phyloP scores from a whole-genome alignment of 768 basidiomycete genomes.

The Tylopilus subfusipes region DNA sequence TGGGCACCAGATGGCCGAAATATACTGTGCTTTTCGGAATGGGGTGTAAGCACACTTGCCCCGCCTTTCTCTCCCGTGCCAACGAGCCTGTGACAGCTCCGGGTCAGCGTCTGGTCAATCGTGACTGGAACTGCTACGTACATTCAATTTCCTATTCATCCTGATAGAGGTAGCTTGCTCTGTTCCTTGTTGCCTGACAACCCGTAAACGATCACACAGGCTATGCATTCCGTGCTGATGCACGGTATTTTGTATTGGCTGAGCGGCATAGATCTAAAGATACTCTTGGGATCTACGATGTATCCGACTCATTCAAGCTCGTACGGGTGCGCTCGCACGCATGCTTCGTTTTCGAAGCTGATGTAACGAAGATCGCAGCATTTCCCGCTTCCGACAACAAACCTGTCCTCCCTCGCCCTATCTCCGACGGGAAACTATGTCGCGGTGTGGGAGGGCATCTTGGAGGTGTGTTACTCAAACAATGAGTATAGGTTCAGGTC shows the following conservation, averaged over 20 bases:
- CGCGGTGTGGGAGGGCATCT: conserved; percentile 78
- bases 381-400: conserved; percentile 74
- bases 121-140: conserved; percentile 70
- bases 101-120: conserved; percentile 85
- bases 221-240: conserved; percentile 75
- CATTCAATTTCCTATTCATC: conserved; percentile 82
- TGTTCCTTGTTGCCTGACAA: background rate
- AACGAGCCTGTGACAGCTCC: conserved; percentile 48
- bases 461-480: conserved; percentile 58
- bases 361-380: conserved; percentile 50
- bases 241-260: conserved; percentile 79
- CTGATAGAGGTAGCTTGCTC: conserved; percentile 58
- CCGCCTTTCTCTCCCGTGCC: background rate
- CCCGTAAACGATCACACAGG: conserved; percentile 39
- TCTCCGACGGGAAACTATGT: conserved; percentile 76
- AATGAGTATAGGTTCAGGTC: background rate
- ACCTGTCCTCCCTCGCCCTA: conserved; percentile 64
- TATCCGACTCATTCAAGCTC: conserved; percentile 62
- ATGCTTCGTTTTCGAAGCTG: conserved; percentile 11
- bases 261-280: conserved; percentile 91
- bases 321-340: conserved; percentile 48
- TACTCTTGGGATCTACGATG: conserved; percentile 81
- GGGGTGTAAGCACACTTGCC: conserved; percentile 66
- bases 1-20: conserved; percentile 87
- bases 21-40: conserved; percentile 87